Evolutionary conservation across 2,329 filamentous ascomycete genomes (phyloP), one percentile per base, ranked within the genome.

Genomic region (Colletotrichum sublineola): DNA sequence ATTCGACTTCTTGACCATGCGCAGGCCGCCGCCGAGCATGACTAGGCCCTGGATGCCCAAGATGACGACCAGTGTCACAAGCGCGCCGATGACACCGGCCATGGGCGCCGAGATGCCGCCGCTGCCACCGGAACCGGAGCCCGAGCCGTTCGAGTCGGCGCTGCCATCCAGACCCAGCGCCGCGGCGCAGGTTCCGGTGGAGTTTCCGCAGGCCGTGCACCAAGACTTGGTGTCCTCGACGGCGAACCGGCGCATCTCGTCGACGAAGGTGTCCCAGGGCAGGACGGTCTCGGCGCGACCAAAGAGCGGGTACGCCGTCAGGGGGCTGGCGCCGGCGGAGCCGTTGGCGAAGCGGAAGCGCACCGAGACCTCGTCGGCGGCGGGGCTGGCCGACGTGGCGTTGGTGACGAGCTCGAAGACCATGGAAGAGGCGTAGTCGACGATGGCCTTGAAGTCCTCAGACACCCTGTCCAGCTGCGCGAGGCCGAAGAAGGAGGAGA

Each of bases 351-450:
- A 90, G 60, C 88, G 82, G 83, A 91, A 91, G 75, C 90, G 88
- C 24, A 92, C 88, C 14, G 81, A 84, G 74, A 91, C 83, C 65
- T 90, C 85, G 40, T 84, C 76, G 42, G 62, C 52, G 70, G 77
- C 74, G 14, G 90, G 88, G 79, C 78, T 76, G 60, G 77, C 67
- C 15, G 82, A 85, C 4, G 84, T 83, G 87, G 87, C 81, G 75
- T 86, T 85, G 67, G 89, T 89, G 66, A 91, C 84, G 31, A 92
- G 84, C 85, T 97, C 95, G 80, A 97, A 95, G 7, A 86, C 86
- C 89, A 97, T 94, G 75, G 90, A 90, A 3, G 91, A 92, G 6
- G 94, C 94, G 78, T 97, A 97, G 83, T 95, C 92, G n/a, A 92
- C 90, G 15, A 97, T 85, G 67, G 93, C 93, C 71, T 84, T 90